phyloP scores from a whole-genome alignment of 2,329 filamentous ascomycete genomes.

The Waltergamsia citrina region DNA sequence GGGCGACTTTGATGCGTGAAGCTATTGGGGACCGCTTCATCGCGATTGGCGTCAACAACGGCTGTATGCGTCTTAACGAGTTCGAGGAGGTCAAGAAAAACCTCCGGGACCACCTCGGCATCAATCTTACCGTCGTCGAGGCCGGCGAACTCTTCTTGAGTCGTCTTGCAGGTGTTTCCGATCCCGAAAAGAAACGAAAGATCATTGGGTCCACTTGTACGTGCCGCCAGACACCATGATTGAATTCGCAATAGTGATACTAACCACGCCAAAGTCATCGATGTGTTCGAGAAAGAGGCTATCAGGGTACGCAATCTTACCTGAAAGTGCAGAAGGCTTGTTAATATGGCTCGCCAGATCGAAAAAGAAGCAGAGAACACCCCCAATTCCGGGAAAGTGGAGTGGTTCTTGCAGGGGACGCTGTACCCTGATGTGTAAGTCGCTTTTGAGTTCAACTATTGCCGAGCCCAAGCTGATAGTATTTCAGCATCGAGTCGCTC shows the following conservation, averaged over 20 bases:
- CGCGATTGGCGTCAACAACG: not conserved
- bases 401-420: conserved; percentile 83
- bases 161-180: conserved; percentile 63
- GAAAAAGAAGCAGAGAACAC: conserved; percentile 62
- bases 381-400: conserved; percentile 61
- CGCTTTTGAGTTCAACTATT: not conserved
- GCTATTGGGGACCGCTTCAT: conserved; percentile 74
- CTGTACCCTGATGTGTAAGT: conserved; percentile 35
- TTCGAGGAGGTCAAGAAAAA: conserved; percentile 73
- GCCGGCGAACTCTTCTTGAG: conserved; percentile 68
- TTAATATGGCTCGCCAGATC: conserved; percentile 32
- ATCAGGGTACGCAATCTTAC: conserved; percentile 11
- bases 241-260: not conserved
- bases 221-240: conserved; percentile 2
- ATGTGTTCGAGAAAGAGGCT: conserved; percentile 72
- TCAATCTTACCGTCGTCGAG: conserved; percentile 85
- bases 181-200: conserved; percentile 83
- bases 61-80: conserved; percentile 69
- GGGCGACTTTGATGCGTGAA: conserved; percentile 74
- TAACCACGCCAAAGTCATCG: conserved; percentile 22
- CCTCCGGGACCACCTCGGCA: conserved; percentile 68
- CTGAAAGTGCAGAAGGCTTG: conserved; percentile 5
- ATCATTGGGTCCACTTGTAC: conserved; percentile 65
- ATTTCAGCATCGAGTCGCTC: conserved; percentile 39
- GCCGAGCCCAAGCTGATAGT: conserved; percentile 1